Evolutionary conservation across 2,329 filamentous ascomycete species (phyloP), one percentile per base, ranked within the genome.

Genomic region (Xylariaceae sp.): DNA sequence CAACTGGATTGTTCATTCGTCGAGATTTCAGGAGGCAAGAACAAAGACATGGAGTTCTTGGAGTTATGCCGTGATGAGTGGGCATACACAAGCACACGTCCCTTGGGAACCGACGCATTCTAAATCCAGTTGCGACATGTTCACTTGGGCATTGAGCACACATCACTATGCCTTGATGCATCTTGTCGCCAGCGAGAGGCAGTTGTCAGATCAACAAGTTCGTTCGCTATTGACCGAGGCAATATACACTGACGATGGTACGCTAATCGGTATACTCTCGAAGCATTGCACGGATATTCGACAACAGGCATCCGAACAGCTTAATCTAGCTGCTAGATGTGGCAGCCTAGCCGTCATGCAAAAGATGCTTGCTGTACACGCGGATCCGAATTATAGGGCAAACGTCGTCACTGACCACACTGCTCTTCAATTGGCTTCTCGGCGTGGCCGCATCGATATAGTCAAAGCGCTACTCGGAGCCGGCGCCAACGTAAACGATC

Each of bases 1-100:
- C 1, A 18, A 52, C 43, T 57, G 52, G 50, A 48, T 58, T 31
- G 1, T 17, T 1, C 54, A 58, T 15, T 49, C 56, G 7, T 44
- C 27, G 35, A 19, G 43, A 6, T 58, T 58, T 33, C 32, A 35
- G 12, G 3, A 45, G 6, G 12, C 3, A 0, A 39, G 27, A 38
- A 53, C 56, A 2, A 51, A 48, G 39, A 57, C 39, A 2, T 52
- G 45, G 45, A 19, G 4, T 9, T 9, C 43, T 1, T 52, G 45
- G 45, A 32, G 39, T n/a, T 18, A 32, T 5, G 45, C 46, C n/a
- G 27, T 52, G 6, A 15, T 35, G 7, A 27, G 18, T 38, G 49
- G 22, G 2, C 27, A 51, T 27, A 35, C 10, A 35, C 10, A 35
- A 35, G 32, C 32, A 10, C 10, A 10, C 10, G 32, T 35, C 32